Evolutionary conservation across 2,329 filamentous ascomycete species (phyloP).

Genomic region (Fusarium sp.): DNA sequence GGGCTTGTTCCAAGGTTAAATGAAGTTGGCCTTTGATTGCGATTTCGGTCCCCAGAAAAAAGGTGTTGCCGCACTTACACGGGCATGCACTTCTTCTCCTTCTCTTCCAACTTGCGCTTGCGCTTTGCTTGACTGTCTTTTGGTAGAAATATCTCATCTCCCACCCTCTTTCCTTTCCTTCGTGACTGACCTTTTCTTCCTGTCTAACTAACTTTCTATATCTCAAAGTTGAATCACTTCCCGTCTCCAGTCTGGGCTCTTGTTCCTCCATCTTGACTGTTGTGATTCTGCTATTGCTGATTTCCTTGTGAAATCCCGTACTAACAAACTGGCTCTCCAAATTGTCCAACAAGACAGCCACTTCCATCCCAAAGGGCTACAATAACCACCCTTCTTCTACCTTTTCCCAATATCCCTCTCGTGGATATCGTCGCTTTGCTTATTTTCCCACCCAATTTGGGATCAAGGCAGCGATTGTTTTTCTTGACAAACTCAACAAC

Average conservation of each 20-base stretch:
- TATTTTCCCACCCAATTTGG: background rate
- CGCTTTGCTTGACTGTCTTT: background rate
- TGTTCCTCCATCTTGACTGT: conserved; percentile 9
- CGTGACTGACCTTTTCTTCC: conserved; percentile 1
- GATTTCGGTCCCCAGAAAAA: conserved; percentile 31
- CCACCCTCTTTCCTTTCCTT: conserved; percentile 31
- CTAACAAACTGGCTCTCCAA: conserved; percentile 5
- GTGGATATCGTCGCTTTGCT: background rate
- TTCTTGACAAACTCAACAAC: background rate
- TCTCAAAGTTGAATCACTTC: conserved; percentile 6
- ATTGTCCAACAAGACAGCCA: conserved; percentile 6
- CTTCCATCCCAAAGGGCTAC: background rate
- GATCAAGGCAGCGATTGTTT: conserved; percentile 1
- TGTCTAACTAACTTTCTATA: conserved; percentile 13
- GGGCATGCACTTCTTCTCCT: background rate
- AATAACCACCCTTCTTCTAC: conserved; percentile 1
- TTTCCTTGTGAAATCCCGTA: conserved; percentile 22
- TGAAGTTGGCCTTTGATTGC: conserved; percentile 8
- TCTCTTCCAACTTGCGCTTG: background rate
- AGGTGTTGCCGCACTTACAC: conserved; percentile 38
- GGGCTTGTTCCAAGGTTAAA: conserved; percentile 17
- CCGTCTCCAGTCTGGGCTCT: background rate
- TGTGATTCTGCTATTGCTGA: conserved; percentile 16
- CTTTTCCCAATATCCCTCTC: background rate
- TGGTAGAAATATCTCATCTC: conserved; percentile 42